These are phyloP conservation scores for Venturia pyrina DNA, from an alignment of 2,329 filamentous ascomycete species.

Conservation along the genomic window DNA sequence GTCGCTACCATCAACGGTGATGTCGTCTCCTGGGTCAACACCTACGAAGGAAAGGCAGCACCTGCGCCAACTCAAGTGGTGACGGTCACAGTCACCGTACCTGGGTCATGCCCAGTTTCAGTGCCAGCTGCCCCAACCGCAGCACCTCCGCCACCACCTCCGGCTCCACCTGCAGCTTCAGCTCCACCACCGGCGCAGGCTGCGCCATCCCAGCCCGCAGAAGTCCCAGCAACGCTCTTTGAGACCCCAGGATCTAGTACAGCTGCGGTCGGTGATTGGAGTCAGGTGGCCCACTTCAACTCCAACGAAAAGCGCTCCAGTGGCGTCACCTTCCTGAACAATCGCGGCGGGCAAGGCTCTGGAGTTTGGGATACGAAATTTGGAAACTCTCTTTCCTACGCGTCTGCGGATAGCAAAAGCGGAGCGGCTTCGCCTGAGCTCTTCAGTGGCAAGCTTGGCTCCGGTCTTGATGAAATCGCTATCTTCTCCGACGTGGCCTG, in stretches of 20 bases:
- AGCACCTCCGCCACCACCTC: slow-evolving; percentile 14
- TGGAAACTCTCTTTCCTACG: slow-evolving; percentile 49
- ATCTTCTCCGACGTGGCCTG: slow-evolving; percentile 33
- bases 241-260: neutral
- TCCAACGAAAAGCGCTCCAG: slow-evolving; percentile 32
- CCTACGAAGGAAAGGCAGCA: neutral
- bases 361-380: slow-evolving; percentile 41
- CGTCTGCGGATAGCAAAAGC: slow-evolving; percentile 35
- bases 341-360: slow-evolving; percentile 45
- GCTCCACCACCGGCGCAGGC: slow-evolving; percentile 10
- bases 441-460: slow-evolving; percentile 35
- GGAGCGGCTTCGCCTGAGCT: slow-evolving; percentile 39
- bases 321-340: slow-evolving; percentile 49
- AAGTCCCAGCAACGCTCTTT: slow-evolving; percentile 3
- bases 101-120: neutral
- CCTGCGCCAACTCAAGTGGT: neutral
- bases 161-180: slow-evolving; percentile 1
- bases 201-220: slow-evolving; percentile 13
- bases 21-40: slow-evolving; percentile 42
- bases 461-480: slow-evolving; percentile 25
- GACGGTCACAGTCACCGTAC: neutral
- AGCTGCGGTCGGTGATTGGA: slow-evolving; percentile 25
- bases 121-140: slow-evolving; percentile 8
- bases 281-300: slow-evolving; percentile 39
- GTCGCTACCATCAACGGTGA: slow-evolving; percentile 46